Conservation (phyloP, 129 eudicot species). For the Arctium lappa region DNA sequence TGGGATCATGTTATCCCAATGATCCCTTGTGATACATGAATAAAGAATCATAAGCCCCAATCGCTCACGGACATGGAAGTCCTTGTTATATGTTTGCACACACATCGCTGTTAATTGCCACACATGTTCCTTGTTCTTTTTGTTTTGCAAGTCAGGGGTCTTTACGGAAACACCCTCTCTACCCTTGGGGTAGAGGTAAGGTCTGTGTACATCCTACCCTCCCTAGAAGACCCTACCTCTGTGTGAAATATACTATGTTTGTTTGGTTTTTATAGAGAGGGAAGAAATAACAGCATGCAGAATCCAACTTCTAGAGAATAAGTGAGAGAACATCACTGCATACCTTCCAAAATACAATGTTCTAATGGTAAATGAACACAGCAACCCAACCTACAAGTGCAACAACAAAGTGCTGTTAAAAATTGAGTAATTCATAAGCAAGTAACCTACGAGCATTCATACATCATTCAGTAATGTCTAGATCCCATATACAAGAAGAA, state of each 20-base stretch:
- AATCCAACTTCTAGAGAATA: not conserved
- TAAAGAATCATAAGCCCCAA: too few species aligned
- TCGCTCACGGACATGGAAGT: too few species aligned
- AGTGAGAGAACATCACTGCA: not conserved
- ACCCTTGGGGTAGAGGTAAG: not conserved
- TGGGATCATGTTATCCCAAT: too few species aligned
- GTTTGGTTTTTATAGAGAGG: not conserved
- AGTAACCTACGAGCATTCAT: not conserved
- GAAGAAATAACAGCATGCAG: not conserved
- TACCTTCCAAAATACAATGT: slow-evolving; percentile 73
- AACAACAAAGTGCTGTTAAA: not conserved
- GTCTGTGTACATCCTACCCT: not conserved
- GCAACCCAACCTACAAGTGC: slow-evolving; percentile 65
- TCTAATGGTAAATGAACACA: slow-evolving; percentile 64
- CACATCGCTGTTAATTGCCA: too few species aligned
- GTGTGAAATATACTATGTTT: not conserved
- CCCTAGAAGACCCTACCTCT: not conserved
- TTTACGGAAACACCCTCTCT: too few species aligned
- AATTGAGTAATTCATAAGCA: not conserved
- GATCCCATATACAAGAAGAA: not conserved
- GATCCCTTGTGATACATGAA: too few species aligned
- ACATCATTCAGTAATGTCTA: not conserved
- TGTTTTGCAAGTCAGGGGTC: too few species aligned
- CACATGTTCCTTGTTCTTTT: too few species aligned
- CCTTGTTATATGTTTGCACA: too few species aligned